phyloP scores from a whole-genome alignment of 352 stramenopile species.

The Globisporangium okanoganense region DNA sequence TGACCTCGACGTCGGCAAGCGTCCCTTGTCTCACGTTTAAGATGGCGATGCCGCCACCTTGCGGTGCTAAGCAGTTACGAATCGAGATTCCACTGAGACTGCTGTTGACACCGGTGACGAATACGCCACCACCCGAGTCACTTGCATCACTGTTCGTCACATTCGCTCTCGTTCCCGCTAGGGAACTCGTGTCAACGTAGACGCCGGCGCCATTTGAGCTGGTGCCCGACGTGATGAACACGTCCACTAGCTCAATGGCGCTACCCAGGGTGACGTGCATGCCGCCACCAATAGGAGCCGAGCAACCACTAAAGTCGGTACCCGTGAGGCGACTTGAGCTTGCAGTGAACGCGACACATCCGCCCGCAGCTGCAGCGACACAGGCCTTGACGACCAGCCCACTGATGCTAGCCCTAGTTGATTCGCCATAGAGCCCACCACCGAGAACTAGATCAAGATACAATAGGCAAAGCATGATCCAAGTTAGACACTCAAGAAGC shows the following conservation, averaged over 20 bases:
- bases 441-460: conserved; percentile 18
- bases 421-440: conserved; percentile 31
- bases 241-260: conserved; percentile 14
- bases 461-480: background rate
- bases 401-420: conserved; percentile 14
- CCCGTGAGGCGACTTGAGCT: conserved; percentile 7
- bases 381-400: conserved; percentile 15
- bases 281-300: conserved; percentile 25
- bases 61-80: conserved; percentile 17
- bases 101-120: conserved; percentile 21
- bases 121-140: conserved; percentile 24
- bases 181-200: conserved; percentile 26
- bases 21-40: background rate
- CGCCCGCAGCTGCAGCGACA: conserved; percentile 18
- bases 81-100: conserved; percentile 23
- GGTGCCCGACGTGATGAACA: conserved; percentile 9
- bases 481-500: no score
- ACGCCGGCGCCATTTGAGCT: conserved; percentile 25
- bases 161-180: conserved; percentile 6
- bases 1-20: conserved; percentile 17
- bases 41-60: conserved; percentile 24
- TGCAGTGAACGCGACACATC: conserved; percentile 23
- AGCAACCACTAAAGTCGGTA: conserved; percentile 10
- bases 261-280: conserved; percentile 16
- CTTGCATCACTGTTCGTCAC: conserved; percentile 19